Percentiles rank a stretch among this genome's conserved stretches.
Evolutionary conservation across 2,329 filamentous ascomycete species (phyloP).

Genomic region (Pseudopyricularia javanii): DNA sequence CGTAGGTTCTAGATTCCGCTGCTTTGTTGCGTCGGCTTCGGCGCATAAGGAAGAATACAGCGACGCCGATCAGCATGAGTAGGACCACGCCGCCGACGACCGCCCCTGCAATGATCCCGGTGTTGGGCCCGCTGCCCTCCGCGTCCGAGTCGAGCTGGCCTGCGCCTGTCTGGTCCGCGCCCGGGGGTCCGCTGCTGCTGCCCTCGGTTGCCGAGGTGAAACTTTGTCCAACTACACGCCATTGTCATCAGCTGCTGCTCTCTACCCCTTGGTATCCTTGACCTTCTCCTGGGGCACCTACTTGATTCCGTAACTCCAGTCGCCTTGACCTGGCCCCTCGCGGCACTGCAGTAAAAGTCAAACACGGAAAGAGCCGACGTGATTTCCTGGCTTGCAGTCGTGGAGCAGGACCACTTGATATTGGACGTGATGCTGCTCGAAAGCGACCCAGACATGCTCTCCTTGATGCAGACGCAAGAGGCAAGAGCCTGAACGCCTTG

Average conservation of each 20-base stretch:
- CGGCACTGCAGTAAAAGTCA: constrained; percentile 37
- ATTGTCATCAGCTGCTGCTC: not conserved
- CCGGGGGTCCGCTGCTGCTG: constrained; percentile 3
- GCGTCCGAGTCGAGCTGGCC: not conserved
- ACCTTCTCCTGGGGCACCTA: not conserved
- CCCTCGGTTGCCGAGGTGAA: constrained; percentile 4
- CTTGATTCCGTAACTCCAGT: constrained; percentile 26
- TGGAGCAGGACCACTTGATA: constrained; percentile 30
- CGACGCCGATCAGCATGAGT: constrained; percentile 16
- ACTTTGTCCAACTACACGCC: constrained; percentile 5
- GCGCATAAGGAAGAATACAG: constrained; percentile 22
- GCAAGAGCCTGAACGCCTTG: constrained; percentile 34
- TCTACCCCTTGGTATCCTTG: not conserved
- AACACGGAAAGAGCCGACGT: constrained; percentile 32
- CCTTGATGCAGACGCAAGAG: constrained; percentile 39
- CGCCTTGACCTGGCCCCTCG: constrained; percentile 24
- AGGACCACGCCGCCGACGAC: constrained; percentile 19
- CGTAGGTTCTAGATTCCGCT: constrained; percentile 5
- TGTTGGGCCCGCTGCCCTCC: constrained; percentile 11
- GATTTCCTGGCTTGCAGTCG: constrained; percentile 28
- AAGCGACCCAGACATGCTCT: constrained; percentile 28
- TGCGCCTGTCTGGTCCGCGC: not conserved
- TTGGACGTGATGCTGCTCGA: constrained; percentile 29
- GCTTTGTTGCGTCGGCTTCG: constrained; percentile 14
- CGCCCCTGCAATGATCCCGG: constrained; percentile 20